phyloP scores from a whole-genome alignment of 176 grass and related monocot genomes.

The Pharus latifolius region DNA sequence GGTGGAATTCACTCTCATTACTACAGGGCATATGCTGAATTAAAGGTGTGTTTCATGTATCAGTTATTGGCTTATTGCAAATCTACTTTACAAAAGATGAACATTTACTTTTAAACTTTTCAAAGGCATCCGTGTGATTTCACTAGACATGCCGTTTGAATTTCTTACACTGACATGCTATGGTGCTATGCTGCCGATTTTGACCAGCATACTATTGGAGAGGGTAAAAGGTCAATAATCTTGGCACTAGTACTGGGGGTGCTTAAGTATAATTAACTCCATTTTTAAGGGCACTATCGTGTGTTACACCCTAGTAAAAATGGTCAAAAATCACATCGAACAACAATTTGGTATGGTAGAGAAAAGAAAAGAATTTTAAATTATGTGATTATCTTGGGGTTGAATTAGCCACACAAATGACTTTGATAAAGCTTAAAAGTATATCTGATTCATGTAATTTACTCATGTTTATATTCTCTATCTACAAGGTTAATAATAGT shows the following conservation, averaged over 20 bases:
- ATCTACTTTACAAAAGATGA: background rate
- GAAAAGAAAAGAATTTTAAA: background rate
- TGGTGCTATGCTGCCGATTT: background rate
- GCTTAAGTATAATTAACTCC: background rate
- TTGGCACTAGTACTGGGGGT: background rate
- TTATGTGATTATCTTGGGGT: background rate
- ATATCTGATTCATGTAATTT: background rate
- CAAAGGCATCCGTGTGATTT: background rate
- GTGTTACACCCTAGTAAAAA: background rate
- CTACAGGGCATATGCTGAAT: slow-evolving; percentile 71
- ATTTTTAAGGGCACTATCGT: background rate
- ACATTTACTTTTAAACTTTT: background rate
- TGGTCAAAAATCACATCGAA: background rate
- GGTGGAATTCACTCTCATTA: slow-evolving; percentile 64
- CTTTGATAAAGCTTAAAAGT: background rate
- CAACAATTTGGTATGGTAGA: background rate
- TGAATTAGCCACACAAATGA: background rate
- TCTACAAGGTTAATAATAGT: background rate
- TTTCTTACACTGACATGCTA: background rate
- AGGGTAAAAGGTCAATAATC: background rate
- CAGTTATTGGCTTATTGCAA: background rate
- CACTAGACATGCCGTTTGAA: background rate
- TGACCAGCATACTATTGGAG: background rate
- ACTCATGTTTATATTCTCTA: background rate
- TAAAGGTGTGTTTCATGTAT: slow-evolving; percentile 38